Base-by-base conservation (phyloP, 2,329 filamentous ascomycete genomes). In the Ascosphaera pollenicola region DNA sequence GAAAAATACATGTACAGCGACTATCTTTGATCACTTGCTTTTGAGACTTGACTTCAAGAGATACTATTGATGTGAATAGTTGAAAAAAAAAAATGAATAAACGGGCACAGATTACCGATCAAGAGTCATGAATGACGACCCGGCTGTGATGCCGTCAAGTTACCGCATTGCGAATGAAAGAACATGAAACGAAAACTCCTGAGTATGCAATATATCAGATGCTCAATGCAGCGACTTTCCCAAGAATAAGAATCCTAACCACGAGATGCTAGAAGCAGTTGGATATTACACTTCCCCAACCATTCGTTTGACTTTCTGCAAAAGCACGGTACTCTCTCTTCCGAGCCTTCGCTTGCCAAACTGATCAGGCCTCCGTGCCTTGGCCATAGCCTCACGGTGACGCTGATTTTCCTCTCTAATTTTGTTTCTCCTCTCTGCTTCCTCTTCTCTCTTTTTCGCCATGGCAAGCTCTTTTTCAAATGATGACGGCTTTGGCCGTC, bases 261-360 rank as follows among this genome's bases (percentile, higher is more conserved):
- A 24, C 4, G 5, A 5, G 4, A 4, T 4, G 21, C 10, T 10
- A 24, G 21, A 24, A 24, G 21, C 10, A 24, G n/a, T 38, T 42
- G 16, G 37, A 30, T 6, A 41, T 43, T 45, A 52, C 5, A 43
- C 45, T 39, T 58, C 49, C 2, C 63, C 66, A 44, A 89, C 69
- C 56, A 91, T 63, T 53, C 66, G 74, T 64, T 77, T 76, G 26
- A 87, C 77, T 58, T 76, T 81, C 50, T 83, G 78, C 41, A 93
- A 60, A 48, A 93, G 49, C 30, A 87, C 66, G 26, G 68, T 69
- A 49, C 83, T 85, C 63, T 92, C 83, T 43, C 81, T 68, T 2
- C 84, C 84, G 37, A 93, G 56, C 60, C 82, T 85, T 55, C 78
- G 70, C 60, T 79, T 75, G 8, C 81, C 81, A 54, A 78, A 70